Base-by-base conservation (phyloP, 2,329 filamentous ascomycete species). In the Calycina herbarum region DNA sequence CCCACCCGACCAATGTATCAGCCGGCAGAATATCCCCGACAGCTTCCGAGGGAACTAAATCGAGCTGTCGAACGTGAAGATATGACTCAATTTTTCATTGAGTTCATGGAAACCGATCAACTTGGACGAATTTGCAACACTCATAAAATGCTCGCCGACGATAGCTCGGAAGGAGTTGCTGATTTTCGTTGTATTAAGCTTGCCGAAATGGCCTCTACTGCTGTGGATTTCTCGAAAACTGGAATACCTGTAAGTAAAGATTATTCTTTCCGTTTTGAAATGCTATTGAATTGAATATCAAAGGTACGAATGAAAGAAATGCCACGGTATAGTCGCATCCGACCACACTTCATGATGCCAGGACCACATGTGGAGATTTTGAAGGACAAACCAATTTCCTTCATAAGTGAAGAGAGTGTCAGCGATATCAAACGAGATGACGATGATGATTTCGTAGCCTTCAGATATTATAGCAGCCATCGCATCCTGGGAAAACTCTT, bases 71-170 rank as follows among this genome's bases (percentile, higher is more conserved):
- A 76, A 1, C 76, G 77, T 1, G 75, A 84, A 0, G 91, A 96
- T 70, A 95, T 96, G 79, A 87, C 87, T 0, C 80, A 90, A 13
- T 95, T 94, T 77, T 95, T 96, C 68, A 82, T 96, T 17, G 81
- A 87, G n/a, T 92, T 92, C 67, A 91, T 92, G 87, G 81, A 83
- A 67, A 86, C 84, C 0, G 88, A 91, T 71, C 82, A 87, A 20
- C 76, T 92, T 1, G 89, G 88, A 0, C 74, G 88, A 56, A 91
- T 93, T 69, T 87, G 89, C 0, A 86, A 77, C 0, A 78, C 82
- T 2, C 90, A 93, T 72, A 82, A 87, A 70, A 82, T 90, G 1
- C 72, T 91, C 17, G 86, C 89, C 0, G 90, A 93, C 72, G 81
- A 85, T 64, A 76, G 77, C 27, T 48, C 70, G 0, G 29, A 71